Evolutionary conservation across 805 yeast genomes (phyloP).

Genomic region (Teunomyces cretensis): DNA sequence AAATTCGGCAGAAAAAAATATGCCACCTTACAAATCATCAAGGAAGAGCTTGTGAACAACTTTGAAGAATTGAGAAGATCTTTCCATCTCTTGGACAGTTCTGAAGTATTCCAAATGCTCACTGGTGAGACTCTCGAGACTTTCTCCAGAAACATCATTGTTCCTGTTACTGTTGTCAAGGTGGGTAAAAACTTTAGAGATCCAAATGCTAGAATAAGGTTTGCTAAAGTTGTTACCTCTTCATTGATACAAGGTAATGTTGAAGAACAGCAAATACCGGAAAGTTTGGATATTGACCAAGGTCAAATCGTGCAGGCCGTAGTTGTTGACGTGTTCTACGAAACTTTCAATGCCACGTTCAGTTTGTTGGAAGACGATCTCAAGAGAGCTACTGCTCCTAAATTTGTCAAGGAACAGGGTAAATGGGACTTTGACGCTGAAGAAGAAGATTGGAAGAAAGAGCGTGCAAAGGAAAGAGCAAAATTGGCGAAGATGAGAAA

Average conservation of each 20-base stretch:
- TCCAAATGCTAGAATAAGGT: constrained; percentile 43
- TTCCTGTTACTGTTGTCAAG: constrained; percentile 71
- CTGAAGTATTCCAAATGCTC: constrained; percentile 81
- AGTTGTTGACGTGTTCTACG: constrained; percentile 67
- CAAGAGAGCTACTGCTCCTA: constrained; percentile 49
- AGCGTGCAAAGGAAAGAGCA: constrained; percentile 59
- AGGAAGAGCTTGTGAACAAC: constrained; percentile 82
- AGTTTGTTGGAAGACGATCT: constrained; percentile 70
- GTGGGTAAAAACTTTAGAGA: constrained; percentile 65
- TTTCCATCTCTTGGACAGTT: constrained; percentile 60
- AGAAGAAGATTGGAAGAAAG: constrained; percentile 58
- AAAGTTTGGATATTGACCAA: constrained; percentile 40
- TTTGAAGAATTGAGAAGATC: constrained; percentile 82
- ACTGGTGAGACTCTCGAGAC: constrained; percentile 82
- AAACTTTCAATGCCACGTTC: constrained; percentile 69
- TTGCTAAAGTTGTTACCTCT: constrained; percentile 40
- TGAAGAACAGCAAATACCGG: constrained; percentile 47
- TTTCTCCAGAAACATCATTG: constrained; percentile 65
- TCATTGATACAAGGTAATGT: constrained; percentile 43
- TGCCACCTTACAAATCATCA: constrained; percentile 78
- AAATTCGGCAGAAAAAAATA: constrained; percentile 71
- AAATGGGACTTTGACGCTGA: constrained; percentile 85
- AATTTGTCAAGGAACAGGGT: constrained; percentile 51
- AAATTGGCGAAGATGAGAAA: constrained; percentile 71
- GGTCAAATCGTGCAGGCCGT: constrained; percentile 90